Evolutionary conservation across 371 early-diverging fungal species (phyloP).

Genomic region (Mucor piriformis): DNA sequence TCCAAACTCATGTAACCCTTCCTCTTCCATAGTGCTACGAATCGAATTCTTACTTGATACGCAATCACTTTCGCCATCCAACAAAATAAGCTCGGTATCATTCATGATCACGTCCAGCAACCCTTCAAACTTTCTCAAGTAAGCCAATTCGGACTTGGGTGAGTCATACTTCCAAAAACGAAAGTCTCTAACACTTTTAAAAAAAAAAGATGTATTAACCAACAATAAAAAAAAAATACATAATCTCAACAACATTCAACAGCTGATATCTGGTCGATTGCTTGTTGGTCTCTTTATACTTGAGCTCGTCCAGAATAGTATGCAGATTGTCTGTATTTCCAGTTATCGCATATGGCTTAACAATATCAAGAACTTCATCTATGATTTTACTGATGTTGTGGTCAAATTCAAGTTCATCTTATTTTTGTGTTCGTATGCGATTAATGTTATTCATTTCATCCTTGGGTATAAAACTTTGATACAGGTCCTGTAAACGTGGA

Average conservation of each 20-base stretch:
- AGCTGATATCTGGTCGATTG: slow-evolving; percentile 8
- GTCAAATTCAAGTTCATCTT: too few species aligned
- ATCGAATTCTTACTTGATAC: slow-evolving; percentile 16
- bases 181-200: slow-evolving; percentile 12
- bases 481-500: slow-evolving; percentile 19
- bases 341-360: too few species aligned
- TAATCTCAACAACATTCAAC: slow-evolving; percentile 15
- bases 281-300: too few species aligned
- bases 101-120: slow-evolving; percentile 21
- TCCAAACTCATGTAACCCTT: slow-evolving; percentile 12
- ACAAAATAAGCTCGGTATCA: slow-evolving; percentile 17
- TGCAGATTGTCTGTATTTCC: too few species aligned
- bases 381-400: too few species aligned
- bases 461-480: slow-evolving; percentile 15
- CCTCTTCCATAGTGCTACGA: slow-evolving; percentile 13
- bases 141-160: slow-evolving; percentile 14
- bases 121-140: slow-evolving; percentile 20
- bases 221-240: slow-evolving; percentile 19
- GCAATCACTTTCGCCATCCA: slow-evolving; percentile 21
- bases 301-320: too few species aligned
- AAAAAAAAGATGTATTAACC: not conserved
- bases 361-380: too few species aligned
- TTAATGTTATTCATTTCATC: slow-evolving; percentile 17
- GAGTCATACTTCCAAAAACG: slow-evolving; percentile 12
- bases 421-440: not conserved